phyloP scores from a whole-genome alignment of 371 early-diverging fungal genomes.

The Mucor plumbeus region DNA sequence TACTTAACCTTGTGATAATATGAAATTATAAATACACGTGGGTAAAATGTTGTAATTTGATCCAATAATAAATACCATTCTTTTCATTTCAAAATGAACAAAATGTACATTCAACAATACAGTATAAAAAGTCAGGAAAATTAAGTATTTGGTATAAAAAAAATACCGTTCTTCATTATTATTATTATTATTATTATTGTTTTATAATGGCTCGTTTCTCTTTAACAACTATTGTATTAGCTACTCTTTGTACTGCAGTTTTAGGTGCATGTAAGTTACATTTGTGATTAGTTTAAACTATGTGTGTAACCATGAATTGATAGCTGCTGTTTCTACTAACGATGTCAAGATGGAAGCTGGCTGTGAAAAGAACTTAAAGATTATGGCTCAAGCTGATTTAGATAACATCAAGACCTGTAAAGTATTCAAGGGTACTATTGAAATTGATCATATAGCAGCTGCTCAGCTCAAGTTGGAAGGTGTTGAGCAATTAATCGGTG shows the following conservation, averaged over 20 bases:
- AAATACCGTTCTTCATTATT: not conserved
- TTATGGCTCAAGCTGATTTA: conserved; percentile 50
- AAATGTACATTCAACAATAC: conserved; percentile 12
- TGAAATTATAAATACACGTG: not conserved
- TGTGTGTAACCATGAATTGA: not conserved
- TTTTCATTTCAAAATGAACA: conserved; percentile 16
- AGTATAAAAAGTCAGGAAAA: conserved; percentile 1
- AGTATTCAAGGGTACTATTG: conserved; percentile 50
- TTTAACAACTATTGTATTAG: conserved; percentile 21
- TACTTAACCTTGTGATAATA: not conserved
- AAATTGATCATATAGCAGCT: conserved; percentile 36
- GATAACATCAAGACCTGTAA: conserved; percentile 51
- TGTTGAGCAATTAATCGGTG: conserved; percentile 48
- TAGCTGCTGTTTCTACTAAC: not conserved
- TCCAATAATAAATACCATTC: conserved; percentile 13
- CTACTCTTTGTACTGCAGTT: conserved; percentile 21
- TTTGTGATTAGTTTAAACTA: not conserved
- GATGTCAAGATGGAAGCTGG: not conserved
- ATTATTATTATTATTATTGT: not conserved
- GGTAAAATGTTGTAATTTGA: conserved; percentile 17
- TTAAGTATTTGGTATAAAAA: not conserved
- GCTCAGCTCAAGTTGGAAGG: conserved; percentile 35
- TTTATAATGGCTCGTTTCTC: conserved; percentile 20
- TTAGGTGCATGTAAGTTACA: conserved; percentile 12
- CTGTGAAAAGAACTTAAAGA: conserved; percentile 20